Evolutionary conservation across 495 filamentous ascomycete genomes (phyloP), one percentile per base, ranked within the genome.

Genomic region (Hyaloscypha bicolor): DNA sequence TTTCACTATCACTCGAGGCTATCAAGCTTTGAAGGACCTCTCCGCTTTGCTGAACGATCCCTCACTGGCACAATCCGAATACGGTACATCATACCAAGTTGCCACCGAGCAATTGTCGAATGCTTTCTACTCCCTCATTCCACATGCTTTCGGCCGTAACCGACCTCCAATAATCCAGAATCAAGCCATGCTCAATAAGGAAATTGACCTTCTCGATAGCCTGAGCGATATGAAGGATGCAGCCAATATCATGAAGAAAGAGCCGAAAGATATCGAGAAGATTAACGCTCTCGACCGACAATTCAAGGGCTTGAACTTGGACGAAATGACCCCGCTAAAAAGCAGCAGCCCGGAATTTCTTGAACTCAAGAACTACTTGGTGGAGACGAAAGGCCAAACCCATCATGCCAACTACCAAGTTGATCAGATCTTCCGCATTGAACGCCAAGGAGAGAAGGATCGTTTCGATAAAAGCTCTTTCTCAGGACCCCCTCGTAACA

Each of bases 171-270:
- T 91, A 52, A 88, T 97, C 67, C 66, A 71, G 19, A 75, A 72
- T 16, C 71, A 83, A 9, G 71, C 71, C 6, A 76, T 84, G 66
- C 81, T 97, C 65, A 90, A 92, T 75, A 80, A 76, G 69, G 93
- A 97, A 77, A 80, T 94, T 66, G 88, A 89, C 30, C 81, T 94
- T 70, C 83, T 96, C 0, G 90, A 94, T 64, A 88, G 85, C 58
- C 78, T 96, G 64, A 87, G 84, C 14, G 92, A 93, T 69, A 94
- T 96, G 92, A 90, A 92, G 73, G 87, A 93, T 35, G 87, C 91
- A 0, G 86, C 88, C 12, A 80, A 85, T n/a, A 90, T 96, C 73
- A 88, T 70, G 63, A 91, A 91, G 73, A 72, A 78, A 6, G 83
- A 84, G 5, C 78, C 81, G 2, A 83, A 84, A 56, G 77, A 79